Percentiles rank a stretch among this genome's conserved stretches.
These are phyloP conservation scores for Chaetomiaceae sp. DNA, from an alignment of 2,329 filamentous ascomycete genomes.

Conservation along the genomic window DNA sequence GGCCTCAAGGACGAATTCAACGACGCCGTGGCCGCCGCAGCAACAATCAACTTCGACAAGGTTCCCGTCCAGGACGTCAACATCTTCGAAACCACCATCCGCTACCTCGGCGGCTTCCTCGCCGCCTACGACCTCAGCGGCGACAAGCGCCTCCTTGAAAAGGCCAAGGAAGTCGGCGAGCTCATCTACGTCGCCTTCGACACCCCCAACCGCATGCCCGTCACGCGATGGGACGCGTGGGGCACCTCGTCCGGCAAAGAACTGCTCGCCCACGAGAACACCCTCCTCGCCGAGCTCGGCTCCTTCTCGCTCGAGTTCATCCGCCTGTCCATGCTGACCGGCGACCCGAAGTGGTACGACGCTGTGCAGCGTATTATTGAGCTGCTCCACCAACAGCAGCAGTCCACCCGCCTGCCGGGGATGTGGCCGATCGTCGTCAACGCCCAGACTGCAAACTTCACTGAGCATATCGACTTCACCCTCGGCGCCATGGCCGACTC, in stretches of 20 bases:
- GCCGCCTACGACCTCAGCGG: constrained; percentile 65
- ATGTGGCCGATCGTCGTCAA: constrained; percentile 63
- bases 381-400: constrained; percentile 58
- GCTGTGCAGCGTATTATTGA: constrained; percentile 67
- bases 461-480: constrained; percentile 31
- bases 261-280: constrained; percentile 31
- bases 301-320: constrained; percentile 73
- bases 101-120: constrained; percentile 65
- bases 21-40: constrained; percentile 55
- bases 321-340: constrained; percentile 66
- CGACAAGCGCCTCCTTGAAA: constrained; percentile 37
- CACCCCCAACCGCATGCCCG: constrained; percentile 43
- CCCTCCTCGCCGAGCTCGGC: constrained; percentile 43
- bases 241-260: constrained; percentile 28
- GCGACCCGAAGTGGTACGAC: constrained; percentile 67
- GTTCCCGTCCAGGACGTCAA: constrained; percentile 51
- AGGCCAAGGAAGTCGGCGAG: constrained; percentile 44
- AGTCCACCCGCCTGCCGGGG: constrained; percentile 62
- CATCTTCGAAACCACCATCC: constrained; percentile 67
- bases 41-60: constrained; percentile 57
- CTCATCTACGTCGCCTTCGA: constrained; percentile 44
- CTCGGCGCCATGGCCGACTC: constrained; percentile 38
- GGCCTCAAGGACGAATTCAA: constrained; percentile 62
- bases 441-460: constrained; percentile 20
- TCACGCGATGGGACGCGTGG: constrained; percentile 52